Percentiles rank a stretch among this genome's conserved stretches.
phyloP scores from a whole-genome alignment of 225 moss, liverwort and hornwort species.

The Bryoerythrophyllum caledonicum region DNA sequence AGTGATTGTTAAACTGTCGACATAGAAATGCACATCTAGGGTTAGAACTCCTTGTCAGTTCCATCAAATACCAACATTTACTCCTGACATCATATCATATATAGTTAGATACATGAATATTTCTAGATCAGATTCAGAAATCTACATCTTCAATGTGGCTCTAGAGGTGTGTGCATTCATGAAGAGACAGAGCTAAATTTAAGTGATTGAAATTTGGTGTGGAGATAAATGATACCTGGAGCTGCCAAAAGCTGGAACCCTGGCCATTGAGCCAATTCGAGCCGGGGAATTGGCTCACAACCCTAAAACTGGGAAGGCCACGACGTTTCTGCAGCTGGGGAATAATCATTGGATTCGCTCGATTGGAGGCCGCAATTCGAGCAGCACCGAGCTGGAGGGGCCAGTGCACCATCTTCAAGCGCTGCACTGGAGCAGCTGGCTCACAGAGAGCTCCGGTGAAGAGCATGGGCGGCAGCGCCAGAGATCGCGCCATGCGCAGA shows the following conservation, averaged over 20 bases:
- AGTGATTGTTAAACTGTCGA: no score
- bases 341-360: not conserved
- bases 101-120: not conserved
- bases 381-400: constrained; percentile 59
- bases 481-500: constrained; percentile 53
- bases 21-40: no score
- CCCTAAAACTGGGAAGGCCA: no score
- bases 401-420: constrained; percentile 47
- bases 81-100: no score
- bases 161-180: no score
- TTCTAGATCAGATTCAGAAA: no score
- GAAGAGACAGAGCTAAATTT: no score
- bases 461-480: constrained; percentile 33
- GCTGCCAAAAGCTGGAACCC: constrained; percentile 43
- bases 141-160: no score
- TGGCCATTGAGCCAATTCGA: constrained; percentile 53
- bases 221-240: no score
- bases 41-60: constrained; percentile 13
- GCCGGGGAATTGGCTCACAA: constrained; percentile 31
- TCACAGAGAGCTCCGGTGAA: constrained; percentile 25
- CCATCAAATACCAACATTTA: no score
- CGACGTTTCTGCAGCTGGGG: constrained; percentile 12
- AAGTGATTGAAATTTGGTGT: no score
- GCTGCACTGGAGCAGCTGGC: no score
- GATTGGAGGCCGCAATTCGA: constrained; percentile 35